Evolutionary conservation across 345 rosid genomes (phyloP).

Genomic region (Aquilaria malaccensis): DNA sequence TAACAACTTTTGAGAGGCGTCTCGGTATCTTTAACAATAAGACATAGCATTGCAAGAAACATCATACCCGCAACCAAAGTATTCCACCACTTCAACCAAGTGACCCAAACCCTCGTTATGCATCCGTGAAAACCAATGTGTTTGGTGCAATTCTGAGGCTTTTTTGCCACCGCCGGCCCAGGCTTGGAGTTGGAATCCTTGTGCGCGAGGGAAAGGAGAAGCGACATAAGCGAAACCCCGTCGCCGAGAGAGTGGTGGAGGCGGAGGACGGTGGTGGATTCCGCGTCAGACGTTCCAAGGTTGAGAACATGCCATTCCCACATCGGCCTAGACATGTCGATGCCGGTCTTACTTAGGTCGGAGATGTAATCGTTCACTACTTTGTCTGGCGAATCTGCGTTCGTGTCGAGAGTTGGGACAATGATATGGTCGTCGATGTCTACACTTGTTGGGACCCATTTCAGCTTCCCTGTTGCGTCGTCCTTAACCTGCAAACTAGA

Average conservation of each 20-base stretch:
- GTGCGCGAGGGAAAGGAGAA: slow-evolving; percentile 22
- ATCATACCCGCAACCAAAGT: slow-evolving; percentile 18
- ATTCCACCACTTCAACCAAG: slow-evolving; percentile 17
- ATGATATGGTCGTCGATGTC: slow-evolving; percentile 27
- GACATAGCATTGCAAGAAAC: slow-evolving; percentile 18
- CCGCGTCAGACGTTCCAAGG: slow-evolving; percentile 21
- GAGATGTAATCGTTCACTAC: slow-evolving; percentile 29
- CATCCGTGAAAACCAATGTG: too few relatives aligned
- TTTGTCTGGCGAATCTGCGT: slow-evolving; percentile 11
- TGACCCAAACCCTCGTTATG: neutral
- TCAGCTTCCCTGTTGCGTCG: slow-evolving; percentile 16
- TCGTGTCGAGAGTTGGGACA: slow-evolving; percentile 1
- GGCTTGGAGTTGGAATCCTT: too few relatives aligned
- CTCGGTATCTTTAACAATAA: slow-evolving; percentile 19
- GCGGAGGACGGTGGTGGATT: slow-evolving; percentile 18
- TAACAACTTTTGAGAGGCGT: slow-evolving; percentile 22
- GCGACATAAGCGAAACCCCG: slow-evolving; percentile 32
- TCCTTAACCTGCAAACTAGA: slow-evolving; percentile 26
- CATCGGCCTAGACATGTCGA: slow-evolving; percentile 27
- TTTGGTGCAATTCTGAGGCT: too few relatives aligned
- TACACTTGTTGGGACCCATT: slow-evolving; percentile 29
- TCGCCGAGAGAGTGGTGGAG: slow-evolving; percentile 41
- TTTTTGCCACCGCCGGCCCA: too few relatives aligned
- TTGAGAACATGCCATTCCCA: slow-evolving; percentile 43
- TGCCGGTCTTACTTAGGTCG: slow-evolving; percentile 12